Percentiles rank a stretch among this genome's conserved stretches.
Conservation (phyloP, 345 rosid species). For the Hibiscus trionum region DNA sequence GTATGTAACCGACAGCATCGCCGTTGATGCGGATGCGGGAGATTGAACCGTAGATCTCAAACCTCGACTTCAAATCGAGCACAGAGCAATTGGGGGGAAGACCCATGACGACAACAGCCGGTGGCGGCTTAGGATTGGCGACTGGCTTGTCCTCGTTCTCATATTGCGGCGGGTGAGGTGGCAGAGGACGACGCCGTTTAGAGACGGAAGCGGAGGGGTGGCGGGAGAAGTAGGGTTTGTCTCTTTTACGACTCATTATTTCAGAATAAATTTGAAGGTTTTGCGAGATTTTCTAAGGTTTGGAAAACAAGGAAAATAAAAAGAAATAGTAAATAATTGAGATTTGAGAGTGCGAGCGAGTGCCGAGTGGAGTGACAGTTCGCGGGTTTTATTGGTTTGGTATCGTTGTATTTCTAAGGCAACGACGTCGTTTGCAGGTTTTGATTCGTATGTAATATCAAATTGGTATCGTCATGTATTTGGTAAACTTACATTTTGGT, state of each 20-base stretch:
- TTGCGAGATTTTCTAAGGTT: background rate
- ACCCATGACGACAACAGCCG: conserved; percentile 52
- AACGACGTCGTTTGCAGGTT: no score
- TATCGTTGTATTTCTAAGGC: background rate
- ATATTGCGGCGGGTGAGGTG: conserved; percentile 17
- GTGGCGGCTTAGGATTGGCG: conserved; percentile 47
- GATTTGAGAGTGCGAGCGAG: background rate
- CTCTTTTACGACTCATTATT: conserved; percentile 35
- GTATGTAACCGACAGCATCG: conserved; percentile 49
- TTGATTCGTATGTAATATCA: no score
- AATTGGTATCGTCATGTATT: no score
- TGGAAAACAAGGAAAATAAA: background rate
- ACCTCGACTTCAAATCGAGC: conserved; percentile 76
- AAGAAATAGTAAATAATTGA: background rate
- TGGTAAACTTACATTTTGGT: no score
- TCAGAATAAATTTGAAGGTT: background rate
- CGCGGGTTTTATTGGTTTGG: background rate
- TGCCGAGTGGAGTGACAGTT: background rate
- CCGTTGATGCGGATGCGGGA: conserved; percentile 77
- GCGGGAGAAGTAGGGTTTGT: conserved; percentile 43
- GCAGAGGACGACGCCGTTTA: conserved; percentile 64
- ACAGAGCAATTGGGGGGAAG: conserved; percentile 65
- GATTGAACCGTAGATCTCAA: conserved; percentile 88
- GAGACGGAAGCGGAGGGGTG: conserved; percentile 25
- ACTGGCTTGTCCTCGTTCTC: conserved; percentile 30